Percentiles rank a stretch among this genome's conserved stretches.
Conservation (phyloP, 768 basidiomycete species). For the Lepiota venenata region DNA sequence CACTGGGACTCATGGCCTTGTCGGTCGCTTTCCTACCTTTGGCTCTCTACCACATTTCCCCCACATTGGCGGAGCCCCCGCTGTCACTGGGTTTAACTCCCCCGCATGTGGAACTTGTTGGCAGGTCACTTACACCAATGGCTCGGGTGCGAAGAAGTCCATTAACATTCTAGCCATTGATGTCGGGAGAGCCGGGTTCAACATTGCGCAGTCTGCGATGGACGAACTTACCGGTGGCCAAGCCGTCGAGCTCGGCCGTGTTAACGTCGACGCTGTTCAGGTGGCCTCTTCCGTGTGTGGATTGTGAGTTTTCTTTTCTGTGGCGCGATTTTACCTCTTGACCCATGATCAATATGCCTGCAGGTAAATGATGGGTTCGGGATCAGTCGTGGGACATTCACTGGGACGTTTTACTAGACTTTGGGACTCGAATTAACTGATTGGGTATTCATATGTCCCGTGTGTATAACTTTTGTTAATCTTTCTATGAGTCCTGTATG, state of each 20-base stretch:
- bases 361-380: too few relatives aligned
- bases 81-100: conserved; percentile 49
- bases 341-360: neutral
- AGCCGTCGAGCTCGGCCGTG: conserved; percentile 44
- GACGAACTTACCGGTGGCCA: conserved; percentile 46
- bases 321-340: neutral
- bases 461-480: too few relatives aligned
- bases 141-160: conserved; percentile 24
- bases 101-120: conserved; percentile 58
- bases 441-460: too few relatives aligned
- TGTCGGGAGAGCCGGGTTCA: conserved; percentile 41
- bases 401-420: too few relatives aligned
- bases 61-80: conserved; percentile 52
- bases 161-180: conserved; percentile 55
- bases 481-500: too few relatives aligned
- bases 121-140: conserved; percentile 45
- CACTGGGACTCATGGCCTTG: conserved; percentile 49
- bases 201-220: conserved; percentile 50
- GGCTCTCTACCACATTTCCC: conserved; percentile 55
- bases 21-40: conserved; percentile 46
- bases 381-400: too few relatives aligned
- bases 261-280: conserved; percentile 39
- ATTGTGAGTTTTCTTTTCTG: conserved; percentile 23
- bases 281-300: conserved; percentile 50
- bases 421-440: too few relatives aligned